Conservation (phyloP, 2,329 filamentous ascomycete species). For the Botrytis byssoidea region DNA sequence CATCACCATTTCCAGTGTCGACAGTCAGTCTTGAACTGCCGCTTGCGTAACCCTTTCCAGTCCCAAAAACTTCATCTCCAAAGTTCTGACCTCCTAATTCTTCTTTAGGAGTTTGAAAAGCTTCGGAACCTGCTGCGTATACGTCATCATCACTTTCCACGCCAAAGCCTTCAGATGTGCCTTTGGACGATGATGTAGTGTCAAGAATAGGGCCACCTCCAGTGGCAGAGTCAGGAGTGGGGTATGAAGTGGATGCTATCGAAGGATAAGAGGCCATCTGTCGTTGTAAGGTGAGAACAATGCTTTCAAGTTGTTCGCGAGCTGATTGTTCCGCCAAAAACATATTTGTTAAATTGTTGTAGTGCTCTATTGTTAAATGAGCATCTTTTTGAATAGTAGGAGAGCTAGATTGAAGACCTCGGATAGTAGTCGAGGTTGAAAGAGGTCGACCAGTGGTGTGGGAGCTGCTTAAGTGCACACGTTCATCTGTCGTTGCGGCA, state of each 20-base stretch:
- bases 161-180: conserved; percentile 35
- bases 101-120: conserved; percentile 53
- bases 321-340: conserved; percentile 57
- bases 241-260: conserved; percentile 22
- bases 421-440: conserved; percentile 38
- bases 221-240: conserved; percentile 18
- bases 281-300: conserved; percentile 51
- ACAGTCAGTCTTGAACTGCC: neutral
- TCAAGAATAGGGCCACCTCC: conserved; percentile 16
- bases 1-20: conserved; percentile 58
- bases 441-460: conserved; percentile 32
- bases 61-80: conserved; percentile 43
- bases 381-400: conserved; percentile 33
- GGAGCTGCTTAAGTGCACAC: conserved; percentile 16
- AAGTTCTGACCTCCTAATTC: conserved; percentile 42
- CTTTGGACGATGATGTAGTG: conserved; percentile 1
- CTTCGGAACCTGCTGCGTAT: conserved; percentile 44
- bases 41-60: conserved; percentile 38
- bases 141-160: conserved; percentile 33
- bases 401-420: conserved; percentile 33
- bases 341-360: conserved; percentile 50
- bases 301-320: conserved; percentile 54
- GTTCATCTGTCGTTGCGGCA: conserved; percentile 19
- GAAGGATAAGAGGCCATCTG: conserved; percentile 27
- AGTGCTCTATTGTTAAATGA: conserved; percentile 46